A percentile compares a stretch with the other conserved stretches of the same genome.
phyloP scores from a whole-genome alignment of 1,284 basidiomycete genomes.

The Polyporus tsugae region DNA sequence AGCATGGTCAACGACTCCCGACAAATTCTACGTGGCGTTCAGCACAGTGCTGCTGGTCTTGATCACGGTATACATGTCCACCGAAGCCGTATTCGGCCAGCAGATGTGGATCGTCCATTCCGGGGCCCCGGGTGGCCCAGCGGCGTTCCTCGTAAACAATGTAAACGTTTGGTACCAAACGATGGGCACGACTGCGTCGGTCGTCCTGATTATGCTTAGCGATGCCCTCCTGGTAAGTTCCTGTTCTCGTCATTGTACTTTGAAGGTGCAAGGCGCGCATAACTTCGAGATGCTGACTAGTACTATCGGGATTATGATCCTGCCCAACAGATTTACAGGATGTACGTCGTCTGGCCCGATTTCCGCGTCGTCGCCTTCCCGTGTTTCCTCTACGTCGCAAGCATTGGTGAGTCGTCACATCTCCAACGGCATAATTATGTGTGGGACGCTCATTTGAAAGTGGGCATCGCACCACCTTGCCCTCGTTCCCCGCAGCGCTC shows the following conservation, averaged over 20 bases:
- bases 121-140: background rate
- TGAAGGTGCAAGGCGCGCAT: background rate
- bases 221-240: conserved; percentile 33
- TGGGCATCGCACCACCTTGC: background rate
- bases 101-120: background rate
- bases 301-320: background rate
- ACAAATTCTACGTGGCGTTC: background rate
- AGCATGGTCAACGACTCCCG: background rate
- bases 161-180: conserved; percentile 33
- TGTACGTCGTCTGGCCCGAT: background rate
- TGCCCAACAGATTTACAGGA: background rate
- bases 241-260: too few species aligned
- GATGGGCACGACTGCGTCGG: conserved; percentile 28
- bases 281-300: background rate
- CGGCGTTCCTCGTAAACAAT: background rate
- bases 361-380: background rate
- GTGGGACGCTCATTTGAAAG: background rate
- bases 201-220: conserved; percentile 28
- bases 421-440: background rate
- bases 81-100: background rate
- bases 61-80: background rate
- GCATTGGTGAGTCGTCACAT: background rate
- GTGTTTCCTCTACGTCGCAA: background rate
- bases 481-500: conserved; percentile 23
- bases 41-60: background rate